Evolutionary conservation across 78 protist genomes (phyloP), one percentile per base, ranked within the genome.

Genomic region (Monocercomonoides exilis): DNA sequence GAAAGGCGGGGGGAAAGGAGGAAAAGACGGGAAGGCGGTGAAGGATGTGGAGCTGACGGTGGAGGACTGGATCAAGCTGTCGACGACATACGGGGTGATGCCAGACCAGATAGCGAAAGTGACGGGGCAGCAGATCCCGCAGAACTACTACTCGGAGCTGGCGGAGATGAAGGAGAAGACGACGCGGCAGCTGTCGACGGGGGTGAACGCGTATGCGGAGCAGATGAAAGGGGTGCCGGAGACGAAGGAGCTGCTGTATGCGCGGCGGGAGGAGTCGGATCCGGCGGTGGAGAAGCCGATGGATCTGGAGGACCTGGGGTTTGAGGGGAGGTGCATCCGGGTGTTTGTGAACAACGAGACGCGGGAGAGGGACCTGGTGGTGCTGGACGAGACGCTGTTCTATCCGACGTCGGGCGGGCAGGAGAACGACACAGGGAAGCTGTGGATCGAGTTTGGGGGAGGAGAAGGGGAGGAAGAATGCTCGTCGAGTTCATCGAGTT

Each of bases 351-450:
- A 29, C 38, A 11, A 29, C 38, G 21, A 54, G 21, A 54, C 70
- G 21, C 70, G 38, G 38, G 70, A 21, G 21, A 54, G 21, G 70
- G 70, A 54, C 70, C 70, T 54, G 38, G 70, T 89, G 42, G 36
- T 85, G 77, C 41, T 89, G 42, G 91, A 85, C 3, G 45, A 84
- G 85, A 80, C 91, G 4, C 0, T 1, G 41, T 85, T 85, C 46
- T 89, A 89, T 84, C 91, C 91, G n/a, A 41, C 77, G 4, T 85
- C 88, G 29, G 91, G 91, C 0, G 91, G 91, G 54, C 91, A 89
- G 41, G 89, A 79, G 33, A 44, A 77, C 64, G 91, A 89, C 89
- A 36, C 0, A 32, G 91, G 88, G 21, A 54, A 54, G 70, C 70
- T 54, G n/a, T n/a, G 45, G 84, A 43, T 34, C 81, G n/a, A n/a